phyloP scores from a whole-genome alignment of 441 rosid genomes.

The Populus hybrid region DNA sequence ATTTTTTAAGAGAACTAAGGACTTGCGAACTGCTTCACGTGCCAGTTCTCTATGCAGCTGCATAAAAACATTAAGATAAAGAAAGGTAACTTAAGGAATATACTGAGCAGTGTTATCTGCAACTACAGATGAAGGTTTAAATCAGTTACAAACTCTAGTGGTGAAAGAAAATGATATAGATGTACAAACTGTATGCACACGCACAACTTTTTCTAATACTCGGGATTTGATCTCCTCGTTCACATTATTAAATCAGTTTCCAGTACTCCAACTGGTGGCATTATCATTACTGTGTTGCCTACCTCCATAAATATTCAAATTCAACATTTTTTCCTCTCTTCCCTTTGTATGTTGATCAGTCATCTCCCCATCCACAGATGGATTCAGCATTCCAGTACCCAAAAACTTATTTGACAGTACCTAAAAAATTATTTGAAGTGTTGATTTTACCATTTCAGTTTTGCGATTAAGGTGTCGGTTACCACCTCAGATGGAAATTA shows the following conservation, averaged over 20 bases:
- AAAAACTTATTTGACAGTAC: background rate
- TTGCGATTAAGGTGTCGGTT: background rate
- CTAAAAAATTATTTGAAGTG: background rate
- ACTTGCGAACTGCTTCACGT: conserved; percentile 86
- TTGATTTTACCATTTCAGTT: background rate
- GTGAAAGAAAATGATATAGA: background rate
- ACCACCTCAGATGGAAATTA: background rate
- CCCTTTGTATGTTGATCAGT: background rate
- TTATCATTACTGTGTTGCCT: background rate
- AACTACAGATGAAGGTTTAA: too few species aligned
- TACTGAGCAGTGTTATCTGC: background rate
- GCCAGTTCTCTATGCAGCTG: conserved; percentile 80
- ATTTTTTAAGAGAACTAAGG: conserved; percentile 81
- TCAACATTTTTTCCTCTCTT: background rate
- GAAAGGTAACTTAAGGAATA: conserved; percentile 11
- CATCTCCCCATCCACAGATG: background rate
- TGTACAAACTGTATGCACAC: background rate
- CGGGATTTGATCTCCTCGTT: background rate
- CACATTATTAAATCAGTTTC: conserved; percentile 1
- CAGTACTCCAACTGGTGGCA: background rate
- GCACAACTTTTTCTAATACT: background rate
- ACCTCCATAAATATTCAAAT: background rate
- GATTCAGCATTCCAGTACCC: background rate
- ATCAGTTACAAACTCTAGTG: background rate
- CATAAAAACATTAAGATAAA: conserved; percentile 14